phyloP scores from a whole-genome alignment of 2,329 filamentous ascomycete species.

The Reticulascus tulasneorum region DNA sequence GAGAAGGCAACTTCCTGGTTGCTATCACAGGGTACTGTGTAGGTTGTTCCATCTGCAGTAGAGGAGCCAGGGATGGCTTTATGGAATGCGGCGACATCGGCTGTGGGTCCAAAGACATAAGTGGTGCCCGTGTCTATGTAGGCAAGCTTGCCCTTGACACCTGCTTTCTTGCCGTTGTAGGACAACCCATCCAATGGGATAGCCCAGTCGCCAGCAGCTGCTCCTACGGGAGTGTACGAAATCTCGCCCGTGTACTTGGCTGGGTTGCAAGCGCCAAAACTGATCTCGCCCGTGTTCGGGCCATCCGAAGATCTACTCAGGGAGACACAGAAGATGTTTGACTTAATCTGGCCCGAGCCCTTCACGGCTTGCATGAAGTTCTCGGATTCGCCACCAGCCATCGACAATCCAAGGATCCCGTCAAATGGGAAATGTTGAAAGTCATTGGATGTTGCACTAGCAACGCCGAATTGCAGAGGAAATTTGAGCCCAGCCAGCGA shows the following conservation, averaged over 20 bases:
- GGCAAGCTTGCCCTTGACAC: slow-evolving; percentile 54
- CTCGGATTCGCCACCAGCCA: slow-evolving; percentile 53
- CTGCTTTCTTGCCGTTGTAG: slow-evolving; percentile 54
- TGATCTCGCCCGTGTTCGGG: slow-evolving; percentile 68
- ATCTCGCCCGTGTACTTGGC: slow-evolving; percentile 66
- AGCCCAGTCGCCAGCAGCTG: slow-evolving; percentile 63
- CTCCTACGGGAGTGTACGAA: slow-evolving; percentile 55
- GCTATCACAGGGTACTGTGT: slow-evolving; percentile 69
- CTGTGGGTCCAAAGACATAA: slow-evolving; percentile 67
- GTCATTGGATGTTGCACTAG: slow-evolving; percentile 65
- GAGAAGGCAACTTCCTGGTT: slow-evolving; percentile 56
- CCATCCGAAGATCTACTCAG: slow-evolving; percentile 65
- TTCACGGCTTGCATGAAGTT: slow-evolving; percentile 65
- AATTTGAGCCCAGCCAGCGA: slow-evolving; percentile 62
- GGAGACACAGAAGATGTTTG: slow-evolving; percentile 68
- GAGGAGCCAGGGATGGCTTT: slow-evolving; percentile 59
- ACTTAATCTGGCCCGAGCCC: slow-evolving; percentile 48
- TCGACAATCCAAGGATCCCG: slow-evolving; percentile 77
- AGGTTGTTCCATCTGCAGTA: slow-evolving; percentile 57
- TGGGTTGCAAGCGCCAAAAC: slow-evolving; percentile 67
- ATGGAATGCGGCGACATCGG: slow-evolving; percentile 63
- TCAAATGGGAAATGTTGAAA: slow-evolving; percentile 81
- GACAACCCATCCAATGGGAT: slow-evolving; percentile 64
- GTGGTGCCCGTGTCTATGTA: slow-evolving; percentile 85
- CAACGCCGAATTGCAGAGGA: slow-evolving; percentile 67